These are phyloP conservation scores for Pseudogymnoascus sp. DNA, from an alignment of 2,329 filamentous ascomycete genomes.

Conservation along the genomic window DNA sequence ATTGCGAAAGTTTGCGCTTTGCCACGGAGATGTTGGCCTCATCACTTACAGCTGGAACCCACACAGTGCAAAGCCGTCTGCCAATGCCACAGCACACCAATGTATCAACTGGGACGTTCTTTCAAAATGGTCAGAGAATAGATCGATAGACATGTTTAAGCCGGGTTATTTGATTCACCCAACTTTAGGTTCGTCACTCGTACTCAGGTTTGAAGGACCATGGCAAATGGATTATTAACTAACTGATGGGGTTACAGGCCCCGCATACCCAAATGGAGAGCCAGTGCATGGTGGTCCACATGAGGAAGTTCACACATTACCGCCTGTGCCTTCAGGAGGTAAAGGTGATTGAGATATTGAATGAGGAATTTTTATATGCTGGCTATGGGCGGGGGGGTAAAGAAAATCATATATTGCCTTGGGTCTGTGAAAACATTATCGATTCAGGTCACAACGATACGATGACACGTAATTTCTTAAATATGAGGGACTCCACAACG, in stretches of 20 bases:
- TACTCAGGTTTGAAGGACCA: not conserved
- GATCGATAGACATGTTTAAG: not conserved
- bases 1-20: not conserved
- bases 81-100: not conserved
- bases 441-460: not conserved
- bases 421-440: not conserved
- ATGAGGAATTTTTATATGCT: not conserved
- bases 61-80: not conserved
- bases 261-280: not conserved
- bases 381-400: not conserved
- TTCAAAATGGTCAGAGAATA: not conserved
- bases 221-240: not conserved
- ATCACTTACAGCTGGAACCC: not conserved
- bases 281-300: not conserved
- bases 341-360: not conserved
- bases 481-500: not conserved
- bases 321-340: not conserved
- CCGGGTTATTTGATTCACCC: not conserved
- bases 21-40: not conserved
- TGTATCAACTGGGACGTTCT: not conserved
- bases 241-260: not conserved
- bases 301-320: not conserved
- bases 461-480: not conserved
- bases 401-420: not conserved
- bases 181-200: not conserved